Evolutionary conservation across 1,139 yeast genomes (phyloP).

Genomic region (Saccharomyces hybrid): DNA sequence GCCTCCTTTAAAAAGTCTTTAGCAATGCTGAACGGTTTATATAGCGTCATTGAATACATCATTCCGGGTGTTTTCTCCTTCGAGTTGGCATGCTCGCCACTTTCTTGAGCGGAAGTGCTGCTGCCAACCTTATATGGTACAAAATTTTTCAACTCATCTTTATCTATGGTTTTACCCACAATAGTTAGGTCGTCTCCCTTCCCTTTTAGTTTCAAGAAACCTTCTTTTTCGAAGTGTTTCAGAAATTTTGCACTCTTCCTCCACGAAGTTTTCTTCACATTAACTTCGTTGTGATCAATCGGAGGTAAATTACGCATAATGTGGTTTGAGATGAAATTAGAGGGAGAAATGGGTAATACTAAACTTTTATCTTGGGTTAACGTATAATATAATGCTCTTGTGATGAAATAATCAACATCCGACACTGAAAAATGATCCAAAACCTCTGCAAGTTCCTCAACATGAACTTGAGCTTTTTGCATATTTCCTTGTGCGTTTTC

Average conservation of each 20-base stretch:
- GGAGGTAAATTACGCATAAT: slow-evolving; percentile 74
- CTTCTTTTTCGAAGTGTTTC: slow-evolving; percentile 75
- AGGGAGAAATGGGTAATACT: slow-evolving; percentile 56
- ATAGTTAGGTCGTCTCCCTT: slow-evolving; percentile 65
- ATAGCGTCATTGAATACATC: slow-evolving; percentile 38
- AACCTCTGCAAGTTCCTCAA: slow-evolving; percentile 27
- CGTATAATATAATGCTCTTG: slow-evolving; percentile 61
- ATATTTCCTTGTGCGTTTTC: slow-evolving; percentile 11
- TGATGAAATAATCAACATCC: slow-evolving; percentile 71
- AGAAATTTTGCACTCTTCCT: slow-evolving; percentile 79
- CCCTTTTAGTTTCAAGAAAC: slow-evolving; percentile 62
- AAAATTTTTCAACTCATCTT: slow-evolving; percentile 49
- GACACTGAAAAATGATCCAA: slow-evolving; percentile 42
- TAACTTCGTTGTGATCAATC: slow-evolving; percentile 43
- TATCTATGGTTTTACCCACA: slow-evolving; percentile 42
- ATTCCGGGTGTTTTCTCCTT: slow-evolving; percentile 12
- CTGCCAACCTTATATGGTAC: slow-evolving; percentile 43
- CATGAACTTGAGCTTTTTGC: slow-evolving; percentile 8
- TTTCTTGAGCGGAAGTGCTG: not conserved
- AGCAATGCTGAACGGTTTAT: slow-evolving; percentile 48
- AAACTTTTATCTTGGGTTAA: slow-evolving; percentile 48
- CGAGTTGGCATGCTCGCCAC: not conserved
- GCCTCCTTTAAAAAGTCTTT: slow-evolving; percentile 44
- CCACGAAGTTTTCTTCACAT: slow-evolving; percentile 80
- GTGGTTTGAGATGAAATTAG: slow-evolving; percentile 68